Percentiles rank a stretch among this genome's conserved stretches.
Evolutionary conservation across 805 yeast species (phyloP).

Genomic region (Metschnikowia lunata): DNA sequence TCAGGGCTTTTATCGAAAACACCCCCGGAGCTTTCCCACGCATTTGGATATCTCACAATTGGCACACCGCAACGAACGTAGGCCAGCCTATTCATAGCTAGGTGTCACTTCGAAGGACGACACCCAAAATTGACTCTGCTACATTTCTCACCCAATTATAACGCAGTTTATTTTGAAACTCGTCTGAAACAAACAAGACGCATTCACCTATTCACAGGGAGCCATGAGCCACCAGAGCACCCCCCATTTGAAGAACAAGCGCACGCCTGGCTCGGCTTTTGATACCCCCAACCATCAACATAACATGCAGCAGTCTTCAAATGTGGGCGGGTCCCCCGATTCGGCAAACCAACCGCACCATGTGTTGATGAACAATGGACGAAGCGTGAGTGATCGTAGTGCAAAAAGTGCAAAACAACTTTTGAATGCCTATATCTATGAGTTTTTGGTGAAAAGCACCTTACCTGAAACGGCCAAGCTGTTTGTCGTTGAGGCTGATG

Average conservation of each 20-base stretch:
- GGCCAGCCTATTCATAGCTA: too few relatives aligned
- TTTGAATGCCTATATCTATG: constrained; percentile 81
- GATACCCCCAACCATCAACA: constrained; percentile 1
- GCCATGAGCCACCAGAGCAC: constrained; percentile 36
- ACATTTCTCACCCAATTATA: too few relatives aligned
- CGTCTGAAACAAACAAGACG: too few relatives aligned
- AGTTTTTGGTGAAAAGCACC: constrained; percentile 72
- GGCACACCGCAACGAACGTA: too few relatives aligned
- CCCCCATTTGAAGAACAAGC: constrained; percentile 31
- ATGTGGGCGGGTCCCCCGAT: not conserved
- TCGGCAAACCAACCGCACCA: constrained; percentile 5
- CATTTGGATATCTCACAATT: too few relatives aligned
- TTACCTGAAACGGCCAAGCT: constrained; percentile 67
- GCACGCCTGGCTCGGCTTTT: constrained; percentile 23
- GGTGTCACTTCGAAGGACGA: too few relatives aligned
- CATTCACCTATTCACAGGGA: not conserved
- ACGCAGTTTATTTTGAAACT: too few relatives aligned
- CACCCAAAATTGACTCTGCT: too few relatives aligned
- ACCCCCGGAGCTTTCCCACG: too few relatives aligned
- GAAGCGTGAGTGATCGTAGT: constrained; percentile 35
- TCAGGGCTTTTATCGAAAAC: too few relatives aligned
- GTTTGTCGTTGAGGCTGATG: constrained; percentile 73
- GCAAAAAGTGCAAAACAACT: constrained; percentile 54
- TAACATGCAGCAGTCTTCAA: too few relatives aligned
- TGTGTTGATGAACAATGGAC: constrained; percentile 20